Base-by-base conservation (phyloP, 2,329 filamentous ascomycete species). In the Alternaria atra region DNA sequence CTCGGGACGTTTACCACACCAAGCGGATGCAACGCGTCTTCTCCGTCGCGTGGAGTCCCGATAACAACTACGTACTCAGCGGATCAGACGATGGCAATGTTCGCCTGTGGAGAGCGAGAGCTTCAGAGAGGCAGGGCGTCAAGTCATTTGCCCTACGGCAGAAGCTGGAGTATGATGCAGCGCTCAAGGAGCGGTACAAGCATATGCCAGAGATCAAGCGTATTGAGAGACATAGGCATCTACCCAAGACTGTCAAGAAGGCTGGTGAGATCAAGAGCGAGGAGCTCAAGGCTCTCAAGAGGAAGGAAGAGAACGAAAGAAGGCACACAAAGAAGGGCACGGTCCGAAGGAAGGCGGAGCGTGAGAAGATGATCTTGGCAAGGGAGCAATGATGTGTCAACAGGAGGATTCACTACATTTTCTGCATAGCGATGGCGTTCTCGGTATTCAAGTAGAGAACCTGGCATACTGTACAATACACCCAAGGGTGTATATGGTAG, bases 11-110 rank as follows among this genome's bases (percentile, higher is more conserved):
- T 50, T 99, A 98, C 81, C 94, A 98, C 83, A 98, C 95, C 17
- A 97, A 97, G 81, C 89, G 95, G 65, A 97, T 97, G 94, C 94
- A 98, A 83, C 88, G 94, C 69, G 93, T 97, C 57, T 96, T 96
- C 82, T 90, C 90, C 9, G 89, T 89, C 48, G 88, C 87, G 63
- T 98, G 91, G 85, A 95, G 93, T 0, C 91, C 93, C 6, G 95
- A 99, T 78, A 90, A 91, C 67, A 92, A 92, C 71, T 99, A 97
- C 77, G 82, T 99, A 23, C 86, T 99, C 47, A 93, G 91, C 5
- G 95, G 94, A 43, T 95, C 91, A 13, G 95, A 98, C 77, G 95
- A 98, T 76, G 95, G 95, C 65, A 97, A 97, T 76, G 86, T 93
- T 52, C 86, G 94, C 35, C 83, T 99, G 37, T 99, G 95, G 95